Percentiles rank a stretch among this genome's conserved stretches.
phyloP scores from a whole-genome alignment of 2,329 filamentous ascomycete genomes.

The Malbranchea zuffiana region DNA sequence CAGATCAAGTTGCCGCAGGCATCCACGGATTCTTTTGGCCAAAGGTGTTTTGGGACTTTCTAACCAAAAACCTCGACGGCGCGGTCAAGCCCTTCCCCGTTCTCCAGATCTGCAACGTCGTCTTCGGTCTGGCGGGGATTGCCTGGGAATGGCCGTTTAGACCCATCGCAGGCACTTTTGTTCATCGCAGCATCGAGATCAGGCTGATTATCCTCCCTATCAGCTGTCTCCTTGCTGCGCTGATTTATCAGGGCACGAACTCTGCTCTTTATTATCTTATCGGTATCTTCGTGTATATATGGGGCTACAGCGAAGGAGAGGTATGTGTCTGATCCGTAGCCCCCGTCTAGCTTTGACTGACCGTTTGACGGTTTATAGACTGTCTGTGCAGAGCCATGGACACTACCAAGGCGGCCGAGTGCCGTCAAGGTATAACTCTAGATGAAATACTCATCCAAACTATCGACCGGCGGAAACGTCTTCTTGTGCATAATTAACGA shows the following conservation, averaged over 20 bases:
- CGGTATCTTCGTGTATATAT: slow-evolving; percentile 80
- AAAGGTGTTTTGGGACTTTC: slow-evolving; percentile 96
- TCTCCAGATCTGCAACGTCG: slow-evolving; percentile 78
- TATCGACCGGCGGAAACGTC: too few relatives aligned
- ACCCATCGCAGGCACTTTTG: slow-evolving; percentile 60
- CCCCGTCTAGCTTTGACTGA: background rate
- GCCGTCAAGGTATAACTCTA: slow-evolving; percentile 24
- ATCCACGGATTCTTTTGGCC: slow-evolving; percentile 94
- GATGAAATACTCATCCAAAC: too few relatives aligned
- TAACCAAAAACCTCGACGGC: slow-evolving; percentile 77
- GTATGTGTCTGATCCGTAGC: slow-evolving; percentile 43
- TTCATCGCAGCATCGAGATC: slow-evolving; percentile 82
- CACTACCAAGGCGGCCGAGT: slow-evolving; percentile 43
- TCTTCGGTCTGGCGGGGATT: slow-evolving; percentile 67
- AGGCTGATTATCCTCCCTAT: slow-evolving; percentile 75
- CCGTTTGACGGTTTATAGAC: slow-evolving; percentile 36
- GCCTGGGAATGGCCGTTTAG: slow-evolving; percentile 85
- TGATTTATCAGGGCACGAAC: slow-evolving; percentile 90
- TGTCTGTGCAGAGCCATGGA: slow-evolving; percentile 60
- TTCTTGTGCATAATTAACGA: too few relatives aligned
- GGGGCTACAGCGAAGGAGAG: slow-evolving; percentile 96
- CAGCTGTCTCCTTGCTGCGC: slow-evolving; percentile 57
- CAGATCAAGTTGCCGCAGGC: slow-evolving; percentile 77
- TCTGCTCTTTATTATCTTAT: slow-evolving; percentile 84
- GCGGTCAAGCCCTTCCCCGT: slow-evolving; percentile 80